Conservation (phyloP, 352 stramenopile species). For the Aphanomyces stellatus region DNA sequence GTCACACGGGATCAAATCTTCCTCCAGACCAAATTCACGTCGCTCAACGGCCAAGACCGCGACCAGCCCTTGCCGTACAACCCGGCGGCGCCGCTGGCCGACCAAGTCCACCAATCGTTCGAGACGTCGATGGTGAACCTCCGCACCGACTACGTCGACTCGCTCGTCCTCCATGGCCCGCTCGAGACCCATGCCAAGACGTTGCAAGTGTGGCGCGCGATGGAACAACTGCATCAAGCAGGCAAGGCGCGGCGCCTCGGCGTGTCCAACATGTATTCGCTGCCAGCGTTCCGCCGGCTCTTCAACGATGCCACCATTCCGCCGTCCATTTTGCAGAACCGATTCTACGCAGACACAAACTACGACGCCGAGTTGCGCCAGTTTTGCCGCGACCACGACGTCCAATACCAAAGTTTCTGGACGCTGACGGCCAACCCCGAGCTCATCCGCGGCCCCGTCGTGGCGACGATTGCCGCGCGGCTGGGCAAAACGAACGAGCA, state of each 20-base stretch:
- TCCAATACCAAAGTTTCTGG: constrained; percentile 61
- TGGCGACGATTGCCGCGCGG: neutral
- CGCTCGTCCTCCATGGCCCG: constrained; percentile 48
- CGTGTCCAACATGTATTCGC: constrained; percentile 49
- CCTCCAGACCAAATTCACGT: constrained; percentile 64
- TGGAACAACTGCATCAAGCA: constrained; percentile 42
- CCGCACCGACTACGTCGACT: constrained; percentile 52
- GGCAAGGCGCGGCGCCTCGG: constrained; percentile 35
- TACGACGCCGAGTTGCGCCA: constrained; percentile 46
- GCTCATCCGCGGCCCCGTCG: constrained; percentile 23
- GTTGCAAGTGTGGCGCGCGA: constrained; percentile 39
- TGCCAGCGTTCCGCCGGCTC: constrained; percentile 31
- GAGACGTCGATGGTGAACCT: constrained; percentile 44
- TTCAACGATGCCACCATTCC: constrained; percentile 44
- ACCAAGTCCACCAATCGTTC: constrained; percentile 40
- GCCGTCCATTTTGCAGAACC: constrained; percentile 51
- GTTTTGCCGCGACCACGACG: constrained; percentile 42
- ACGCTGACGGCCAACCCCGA: constrained; percentile 46
- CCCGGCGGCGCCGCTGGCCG: constrained; percentile 25
- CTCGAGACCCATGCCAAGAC: constrained; percentile 38
- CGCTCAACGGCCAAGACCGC: constrained; percentile 37
- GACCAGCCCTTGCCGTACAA: constrained; percentile 47
- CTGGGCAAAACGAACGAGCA: neutral
- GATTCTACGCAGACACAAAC: constrained; percentile 44
- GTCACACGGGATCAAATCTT: constrained; percentile 40